phyloP scores from a whole-genome alignment of 371 early-diverging fungal genomes.

The Rhizopus delemar region DNA sequence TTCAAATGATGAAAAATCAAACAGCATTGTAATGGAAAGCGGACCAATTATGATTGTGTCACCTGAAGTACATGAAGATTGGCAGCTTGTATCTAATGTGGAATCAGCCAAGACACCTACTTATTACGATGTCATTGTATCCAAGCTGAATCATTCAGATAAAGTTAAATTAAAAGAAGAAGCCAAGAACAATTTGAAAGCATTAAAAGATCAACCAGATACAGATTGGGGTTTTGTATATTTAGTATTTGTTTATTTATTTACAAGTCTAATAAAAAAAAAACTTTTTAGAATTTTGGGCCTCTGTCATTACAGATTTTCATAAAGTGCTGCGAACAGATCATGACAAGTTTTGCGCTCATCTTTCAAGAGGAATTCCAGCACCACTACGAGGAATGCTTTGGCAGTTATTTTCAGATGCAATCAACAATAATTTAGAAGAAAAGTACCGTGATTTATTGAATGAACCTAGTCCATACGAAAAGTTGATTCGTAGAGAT shows the following conservation, averaged over 20 bases:
- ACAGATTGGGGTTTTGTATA: conserved; percentile 39
- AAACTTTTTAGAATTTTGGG: conserved; percentile 43
- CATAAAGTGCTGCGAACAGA: conserved; percentile 27
- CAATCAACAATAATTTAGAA: conserved; percentile 66
- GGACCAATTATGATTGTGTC: background rate
- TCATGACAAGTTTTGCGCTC: conserved; percentile 27
- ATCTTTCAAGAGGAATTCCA: conserved; percentile 72
- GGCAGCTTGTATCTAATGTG: conserved; percentile 18
- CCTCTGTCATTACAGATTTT: conserved; percentile 31
- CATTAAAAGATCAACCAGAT: conserved; percentile 14
- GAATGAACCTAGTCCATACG: conserved; percentile 74
- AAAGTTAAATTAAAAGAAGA: conserved; percentile 30
- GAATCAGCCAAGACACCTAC: conserved; percentile 14
- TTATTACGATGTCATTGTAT: conserved; percentile 39
- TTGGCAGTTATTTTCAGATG: conserved; percentile 80
- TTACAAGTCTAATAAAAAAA: background rate
- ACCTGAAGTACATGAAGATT: conserved; percentile 17
- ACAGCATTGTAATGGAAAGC: background rate
- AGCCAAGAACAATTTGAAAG: conserved; percentile 10
- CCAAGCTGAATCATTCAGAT: conserved; percentile 58
- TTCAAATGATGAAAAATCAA: background rate
- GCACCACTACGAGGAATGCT: conserved; percentile 78
- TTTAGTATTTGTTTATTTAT: background rate
- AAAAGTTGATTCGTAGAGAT: conserved; percentile 86
- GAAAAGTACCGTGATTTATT: conserved; percentile 72